Conservation (phyloP, 495 filamentous ascomycete species). For the Clohesyomyces aquaticus region DNA sequence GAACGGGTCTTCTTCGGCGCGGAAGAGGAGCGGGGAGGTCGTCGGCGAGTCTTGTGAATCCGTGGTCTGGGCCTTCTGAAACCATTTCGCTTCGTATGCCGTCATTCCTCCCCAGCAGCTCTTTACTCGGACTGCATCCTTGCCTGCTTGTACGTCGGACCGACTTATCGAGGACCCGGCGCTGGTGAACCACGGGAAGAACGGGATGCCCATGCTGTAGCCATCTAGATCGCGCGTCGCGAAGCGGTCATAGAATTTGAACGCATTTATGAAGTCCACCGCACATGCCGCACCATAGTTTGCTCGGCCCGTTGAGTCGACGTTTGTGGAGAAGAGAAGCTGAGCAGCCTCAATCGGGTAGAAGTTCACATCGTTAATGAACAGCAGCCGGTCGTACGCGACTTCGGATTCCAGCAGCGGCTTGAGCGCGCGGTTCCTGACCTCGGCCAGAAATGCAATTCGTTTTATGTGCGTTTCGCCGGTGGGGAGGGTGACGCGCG, state of each 20-base stretch:
- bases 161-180: conserved; percentile 62
- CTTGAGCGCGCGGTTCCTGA: conserved; percentile 72
- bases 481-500: conserved; percentile 61
- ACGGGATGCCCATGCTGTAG: conserved; percentile 68
- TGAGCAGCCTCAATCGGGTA: conserved; percentile 70
- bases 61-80: conserved; percentile 47
- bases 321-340: conserved; percentile 75
- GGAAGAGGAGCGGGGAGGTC: conserved; percentile 61
- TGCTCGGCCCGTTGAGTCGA: conserved; percentile 56
- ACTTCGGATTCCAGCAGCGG: conserved; percentile 55
- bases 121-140: conserved; percentile 71
- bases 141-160: conserved; percentile 61
- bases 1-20: conserved; percentile 64
- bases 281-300: conserved; percentile 80
- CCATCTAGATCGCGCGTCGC: conserved; percentile 76
- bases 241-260: conserved; percentile 83
- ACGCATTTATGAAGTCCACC: conserved; percentile 73
- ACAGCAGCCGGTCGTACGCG: conserved; percentile 69
- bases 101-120: conserved; percentile 86
- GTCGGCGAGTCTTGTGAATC: neutral
- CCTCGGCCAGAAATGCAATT: conserved; percentile 75
- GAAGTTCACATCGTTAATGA: conserved; percentile 77
- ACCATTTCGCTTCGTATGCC: conserved; percentile 72
- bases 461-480: conserved; percentile 68
- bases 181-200: conserved; percentile 74